Percentiles rank a stretch among this genome's conserved stretches.
Evolutionary conservation across 352 stramenopile species (phyloP).

Genomic region (Pythium biforme): DNA sequence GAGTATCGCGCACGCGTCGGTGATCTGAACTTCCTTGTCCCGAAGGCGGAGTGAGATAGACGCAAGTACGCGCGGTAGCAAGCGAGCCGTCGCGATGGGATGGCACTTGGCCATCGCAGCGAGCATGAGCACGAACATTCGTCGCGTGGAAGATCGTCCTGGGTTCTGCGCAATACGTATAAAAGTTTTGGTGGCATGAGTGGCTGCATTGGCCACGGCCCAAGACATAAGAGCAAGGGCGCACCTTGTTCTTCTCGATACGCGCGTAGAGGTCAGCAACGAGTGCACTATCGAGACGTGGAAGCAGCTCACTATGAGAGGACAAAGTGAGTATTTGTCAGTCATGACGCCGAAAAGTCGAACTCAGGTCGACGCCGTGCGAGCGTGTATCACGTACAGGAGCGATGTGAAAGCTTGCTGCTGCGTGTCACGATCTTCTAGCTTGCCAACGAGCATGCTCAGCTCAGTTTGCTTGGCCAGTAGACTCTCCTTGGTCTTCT

Average conservation of each 20-base stretch:
- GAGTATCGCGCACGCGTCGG: conserved; percentile 55
- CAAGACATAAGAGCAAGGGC: not conserved
- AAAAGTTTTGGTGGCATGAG: not conserved
- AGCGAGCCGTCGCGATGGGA: conserved; percentile 28
- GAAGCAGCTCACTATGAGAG: conserved; percentile 37
- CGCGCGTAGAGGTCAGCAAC: conserved; percentile 40
- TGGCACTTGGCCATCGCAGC: conserved; percentile 55
- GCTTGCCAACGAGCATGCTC: conserved; percentile 45
- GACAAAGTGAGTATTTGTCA: not conserved
- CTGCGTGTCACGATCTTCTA: conserved; percentile 70
- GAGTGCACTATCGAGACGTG: conserved; percentile 32
- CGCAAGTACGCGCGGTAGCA: conserved; percentile 42
- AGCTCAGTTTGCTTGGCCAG: conserved; percentile 38
- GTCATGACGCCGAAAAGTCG: not conserved
- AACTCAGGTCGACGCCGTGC: too few relatives aligned
- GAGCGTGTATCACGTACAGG: conserved; percentile 33
- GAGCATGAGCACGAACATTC: conserved; percentile 60
- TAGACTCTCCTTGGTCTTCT: conserved; percentile 43
- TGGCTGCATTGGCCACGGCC: too few relatives aligned
- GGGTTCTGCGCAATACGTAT: conserved; percentile 26
- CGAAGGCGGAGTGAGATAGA: conserved; percentile 52
- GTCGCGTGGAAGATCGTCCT: conserved; percentile 43
- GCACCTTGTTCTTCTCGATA: conserved; percentile 68
- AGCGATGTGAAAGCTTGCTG: conserved; percentile 53
- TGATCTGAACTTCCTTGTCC: conserved; percentile 55